Percentiles rank a stretch among this genome's conserved stretches.
Conservation (phyloP, 108 stramenopile genomes). For the Tribonema minus region DNA sequence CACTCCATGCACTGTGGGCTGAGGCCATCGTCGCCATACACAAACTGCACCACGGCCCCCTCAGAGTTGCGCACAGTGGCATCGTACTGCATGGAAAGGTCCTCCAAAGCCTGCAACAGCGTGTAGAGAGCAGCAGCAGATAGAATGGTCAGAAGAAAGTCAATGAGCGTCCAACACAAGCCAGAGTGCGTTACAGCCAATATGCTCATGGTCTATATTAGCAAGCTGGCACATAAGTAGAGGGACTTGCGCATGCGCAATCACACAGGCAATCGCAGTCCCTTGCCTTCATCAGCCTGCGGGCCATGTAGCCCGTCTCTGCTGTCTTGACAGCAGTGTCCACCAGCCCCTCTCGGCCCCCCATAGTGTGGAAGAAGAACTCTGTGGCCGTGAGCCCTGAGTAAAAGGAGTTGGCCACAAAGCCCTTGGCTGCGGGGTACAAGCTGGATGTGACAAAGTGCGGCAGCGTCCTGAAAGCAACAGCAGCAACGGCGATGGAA, state of each 20-base stretch:
- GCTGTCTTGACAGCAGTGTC: slow-evolving; percentile 99
- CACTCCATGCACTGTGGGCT: slow-evolving; percentile 93
- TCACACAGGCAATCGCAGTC: too few species aligned
- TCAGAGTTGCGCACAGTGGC: slow-evolving; percentile 90
- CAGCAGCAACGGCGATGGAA: neutral
- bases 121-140: too few species aligned
- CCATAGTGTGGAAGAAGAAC: slow-evolving; percentile 99
- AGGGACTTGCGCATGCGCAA: too few species aligned
- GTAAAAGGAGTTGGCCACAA: slow-evolving; percentile 93
- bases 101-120: too few species aligned
- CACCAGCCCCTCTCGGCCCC: slow-evolving; percentile 90
- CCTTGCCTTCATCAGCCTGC: slow-evolving; percentile 92
- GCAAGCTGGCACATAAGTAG: too few species aligned
- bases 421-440: slow-evolving; percentile 90
- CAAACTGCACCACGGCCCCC: slow-evolving; percentile 91
- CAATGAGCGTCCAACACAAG: slow-evolving; percentile 42
- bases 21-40: slow-evolving; percentile 93
- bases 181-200: too few species aligned
- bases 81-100: slow-evolving; percentile 90
- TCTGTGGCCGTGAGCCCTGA: slow-evolving; percentile 96
- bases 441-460: slow-evolving; percentile 66
- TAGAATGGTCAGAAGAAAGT: too few species aligned
- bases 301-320: slow-evolving; percentile 99
- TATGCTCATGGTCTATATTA: too few species aligned
- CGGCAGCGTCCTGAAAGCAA: slow-evolving; percentile 31